These are phyloP conservation scores for Henckelia pumila DNA, from an alignment of 257 asterid species.

Conservation along the genomic window DNA sequence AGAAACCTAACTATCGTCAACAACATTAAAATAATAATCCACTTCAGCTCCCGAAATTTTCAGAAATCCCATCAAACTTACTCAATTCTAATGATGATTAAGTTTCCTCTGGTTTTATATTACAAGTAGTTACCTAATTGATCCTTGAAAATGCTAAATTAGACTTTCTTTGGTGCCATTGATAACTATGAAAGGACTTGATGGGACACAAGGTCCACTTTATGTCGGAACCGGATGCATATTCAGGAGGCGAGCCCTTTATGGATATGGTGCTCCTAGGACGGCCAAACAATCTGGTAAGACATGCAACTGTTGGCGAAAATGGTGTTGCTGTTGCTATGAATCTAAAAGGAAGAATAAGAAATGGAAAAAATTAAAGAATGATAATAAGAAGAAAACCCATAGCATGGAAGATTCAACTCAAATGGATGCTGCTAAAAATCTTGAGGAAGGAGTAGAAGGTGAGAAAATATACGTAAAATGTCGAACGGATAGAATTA, in stretches of 20 bases:
- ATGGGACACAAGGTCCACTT: conserved; percentile 76
- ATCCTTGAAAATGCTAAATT: conserved; percentile 6
- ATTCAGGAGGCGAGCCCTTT: conserved; percentile 67
- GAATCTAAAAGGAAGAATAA: conserved; percentile 41
- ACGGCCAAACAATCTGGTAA: conserved; percentile 49
- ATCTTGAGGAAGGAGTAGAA: conserved; percentile 66
- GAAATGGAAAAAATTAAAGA: conserved; percentile 35
- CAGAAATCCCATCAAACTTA: too few relatives aligned
- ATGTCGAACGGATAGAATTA: too few relatives aligned
- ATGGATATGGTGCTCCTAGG: conserved; percentile 68
- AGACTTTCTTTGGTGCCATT: conserved; percentile 24
- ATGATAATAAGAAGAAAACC: conserved; percentile 40
- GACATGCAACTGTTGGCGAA: conserved; percentile 60
- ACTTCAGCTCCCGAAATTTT: too few relatives aligned
- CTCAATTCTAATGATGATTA: too few relatives aligned
- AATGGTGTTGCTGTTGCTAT: conserved; percentile 52
- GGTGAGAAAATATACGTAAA: conserved; percentile 45
- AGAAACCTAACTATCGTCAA: too few relatives aligned
- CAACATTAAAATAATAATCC: too few relatives aligned
- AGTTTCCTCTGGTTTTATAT: background rate
- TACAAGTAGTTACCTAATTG: conserved; percentile 3
- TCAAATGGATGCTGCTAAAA: conserved; percentile 56
- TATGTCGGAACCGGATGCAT: conserved; percentile 76
- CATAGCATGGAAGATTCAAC: conserved; percentile 45
- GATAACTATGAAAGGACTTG: conserved; percentile 78